Evolutionary conservation across 208 protist species (phyloP).

Genomic region (Trypanosoma rangeli): DNA sequence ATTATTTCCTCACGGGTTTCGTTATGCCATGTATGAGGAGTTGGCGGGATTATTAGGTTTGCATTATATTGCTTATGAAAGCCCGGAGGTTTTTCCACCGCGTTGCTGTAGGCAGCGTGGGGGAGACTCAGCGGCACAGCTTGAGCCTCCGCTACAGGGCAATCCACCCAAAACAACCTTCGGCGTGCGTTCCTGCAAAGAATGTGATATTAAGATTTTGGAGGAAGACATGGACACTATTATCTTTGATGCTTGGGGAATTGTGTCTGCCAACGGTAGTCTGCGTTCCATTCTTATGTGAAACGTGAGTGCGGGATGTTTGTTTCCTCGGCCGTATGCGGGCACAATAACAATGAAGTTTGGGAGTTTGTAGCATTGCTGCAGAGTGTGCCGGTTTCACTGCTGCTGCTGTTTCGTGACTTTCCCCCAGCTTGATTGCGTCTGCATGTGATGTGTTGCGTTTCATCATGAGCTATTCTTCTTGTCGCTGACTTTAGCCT

Average conservation of each 20-base stretch:
- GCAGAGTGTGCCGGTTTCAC: not conserved
- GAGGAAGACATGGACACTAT: conserved; percentile 16
- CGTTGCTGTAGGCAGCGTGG: conserved; percentile 17
- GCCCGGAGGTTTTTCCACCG: conserved; percentile 17
- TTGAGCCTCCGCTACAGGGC: conserved; percentile 6
- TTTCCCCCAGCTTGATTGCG: not conserved
- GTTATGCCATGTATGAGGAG: conserved; percentile 38
- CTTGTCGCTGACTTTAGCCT: not conserved
- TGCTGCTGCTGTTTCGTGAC: not conserved
- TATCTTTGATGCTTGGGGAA: conserved; percentile 14
- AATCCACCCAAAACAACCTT: conserved; percentile 1
- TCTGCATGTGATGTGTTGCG: not conserved
- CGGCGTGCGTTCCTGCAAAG: conserved; percentile 21
- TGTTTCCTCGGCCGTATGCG: not conserved
- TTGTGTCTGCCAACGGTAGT: not conserved
- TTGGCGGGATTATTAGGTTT: conserved; percentile 27
- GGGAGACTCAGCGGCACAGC: not conserved
- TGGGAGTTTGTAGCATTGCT: not conserved
- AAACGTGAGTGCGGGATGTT: not conserved
- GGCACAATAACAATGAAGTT: not conserved
- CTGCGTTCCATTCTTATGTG: not conserved
- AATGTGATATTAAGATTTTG: conserved; percentile 27
- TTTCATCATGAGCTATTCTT: not conserved
- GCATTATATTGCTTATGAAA: conserved; percentile 29
- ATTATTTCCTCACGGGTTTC: conserved; percentile 37